Evolutionary conservation across 345 rosid species (phyloP), one percentile per base, ranked within the genome.

Genomic region (Arabis alpina): DNA sequence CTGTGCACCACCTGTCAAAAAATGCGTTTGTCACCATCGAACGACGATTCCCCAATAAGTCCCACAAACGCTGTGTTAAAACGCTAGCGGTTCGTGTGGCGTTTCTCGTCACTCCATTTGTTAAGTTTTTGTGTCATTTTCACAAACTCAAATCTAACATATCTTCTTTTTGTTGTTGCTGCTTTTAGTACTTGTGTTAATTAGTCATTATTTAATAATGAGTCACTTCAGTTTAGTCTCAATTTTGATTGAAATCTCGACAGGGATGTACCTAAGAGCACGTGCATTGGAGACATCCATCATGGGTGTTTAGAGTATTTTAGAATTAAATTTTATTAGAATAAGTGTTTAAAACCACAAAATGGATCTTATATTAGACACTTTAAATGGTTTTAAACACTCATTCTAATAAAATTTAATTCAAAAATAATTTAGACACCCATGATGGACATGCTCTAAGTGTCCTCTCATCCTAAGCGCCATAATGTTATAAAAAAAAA

Each of bases 391-490:
- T n/a, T n/a, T n/a, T n/a, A n/a, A n/a, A n/a, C n/a, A n/a, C n/a
- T n/a, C n/a, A n/a, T n/a, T n/a, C n/a, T n/a, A n/a, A n/a, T n/a
- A n/a, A n/a, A n/a, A n/a, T n/a, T n/a, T n/a, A n/a, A n/a, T n/a
- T n/a, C n/a, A n/a, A n/a, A n/a, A n/a, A n/a, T n/a, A n/a, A n/a
- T n/a, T n/a, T n/a, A n/a, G n/a, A n/a, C n/a, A n/a, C n/a, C n/a
- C n/a, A n/a, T n/a, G n/a, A n/a, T n/a, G n/a, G n/a, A n/a, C n/a
- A n/a, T n/a, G n/a, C n/a, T n/a, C n/a, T n/a, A 28, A 44, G 28
- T 61, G 53, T 28, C 54, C 1, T 61, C 66, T 61, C 66, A 61
- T 14, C 53, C 8, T 61, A 14, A 44, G 2, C 12, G 45, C n/a
- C 41, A 1, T 19, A 19, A 19, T 19, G 23, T 19, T 19, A 19